Evolutionary conservation across 345 rosid genomes (phyloP), one percentile per base, ranked within the genome.

Genomic region (Melastoma malabathricum): DNA sequence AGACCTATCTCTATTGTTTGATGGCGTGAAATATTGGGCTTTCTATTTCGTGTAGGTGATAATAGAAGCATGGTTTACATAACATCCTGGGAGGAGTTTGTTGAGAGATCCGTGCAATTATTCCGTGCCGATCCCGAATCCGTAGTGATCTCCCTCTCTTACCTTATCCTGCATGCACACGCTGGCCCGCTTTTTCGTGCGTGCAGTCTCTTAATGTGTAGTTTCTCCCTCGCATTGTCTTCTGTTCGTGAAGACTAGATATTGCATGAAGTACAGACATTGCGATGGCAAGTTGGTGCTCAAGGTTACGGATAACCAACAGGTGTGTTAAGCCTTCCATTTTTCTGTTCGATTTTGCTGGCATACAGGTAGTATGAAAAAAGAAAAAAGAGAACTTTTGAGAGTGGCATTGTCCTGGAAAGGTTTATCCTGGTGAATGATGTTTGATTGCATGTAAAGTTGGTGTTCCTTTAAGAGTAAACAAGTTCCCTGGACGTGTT

Each of bases 251-350:
- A 61, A 92, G 96, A 84, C 98, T 43, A 80, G 98, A 46, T 92
- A 92, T 70, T 75, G 75, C 20, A 81, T 84, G 74, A 92, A 92
- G 81, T 92, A 84, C 66, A 65, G 98, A 52, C 95, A 86, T 60
- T 82, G 95, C 19, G 96, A 92, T 6, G 96, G 96, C 56, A 86
- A 82, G 62, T 73, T 92, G 87, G 88, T 92, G 72, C 92, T 92
- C 65, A 92, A 87, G 78, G 98, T 92, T 70, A 87, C 98, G 51
- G 96, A 92, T 64, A 81, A 92, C 79, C 86, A 75, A 68, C 93
- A 92, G 93, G 96, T 81, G 72, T 22, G 15, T 46, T 53, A 7
- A 18, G 19, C 50, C 22, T n/a, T 15, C 18, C 23, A 8, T 0
- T 25, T 50, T n/a, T 18, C 13, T 66, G 1, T 51, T 23, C 41